Evolutionary conservation across 768 basidiomycete species (phyloP).

Genomic region (Mycena alexandri): DNA sequence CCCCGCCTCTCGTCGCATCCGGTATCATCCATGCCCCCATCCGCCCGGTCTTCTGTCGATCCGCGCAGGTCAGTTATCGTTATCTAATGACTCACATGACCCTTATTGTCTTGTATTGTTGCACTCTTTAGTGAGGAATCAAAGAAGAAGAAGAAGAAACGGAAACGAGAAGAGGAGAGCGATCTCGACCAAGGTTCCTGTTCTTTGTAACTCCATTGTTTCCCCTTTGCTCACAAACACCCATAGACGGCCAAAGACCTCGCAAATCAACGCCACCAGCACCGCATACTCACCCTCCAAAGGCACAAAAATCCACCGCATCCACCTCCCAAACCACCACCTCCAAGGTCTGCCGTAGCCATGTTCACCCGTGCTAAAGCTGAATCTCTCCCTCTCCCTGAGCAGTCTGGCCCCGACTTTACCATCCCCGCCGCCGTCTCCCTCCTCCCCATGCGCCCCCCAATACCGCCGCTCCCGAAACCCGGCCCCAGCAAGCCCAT

Average conservation of each 20-base stretch:
- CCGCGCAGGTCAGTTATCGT: constrained; percentile 66
- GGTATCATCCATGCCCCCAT: constrained; percentile 58
- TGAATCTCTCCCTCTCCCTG: not conserved
- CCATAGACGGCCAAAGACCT: constrained; percentile 63
- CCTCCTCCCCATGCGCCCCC: constrained; percentile 72
- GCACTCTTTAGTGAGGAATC: constrained; percentile 62
- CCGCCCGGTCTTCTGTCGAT: constrained; percentile 69
- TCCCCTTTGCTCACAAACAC: constrained; percentile 25
- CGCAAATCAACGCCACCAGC: constrained; percentile 72
- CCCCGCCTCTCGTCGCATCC: constrained; percentile 63
- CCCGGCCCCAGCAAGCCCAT: constrained; percentile 88
- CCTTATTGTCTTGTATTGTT: constrained; percentile 20
- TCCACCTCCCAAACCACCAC: constrained; percentile 59
- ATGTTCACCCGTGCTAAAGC: constrained; percentile 21
- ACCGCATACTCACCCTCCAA: constrained; percentile 58
- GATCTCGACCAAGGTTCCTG: constrained; percentile 64
- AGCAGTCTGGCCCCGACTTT: constrained; percentile 68
- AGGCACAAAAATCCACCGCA: constrained; percentile 67
- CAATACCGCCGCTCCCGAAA: constrained; percentile 70
- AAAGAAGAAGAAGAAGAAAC: constrained; percentile 89
- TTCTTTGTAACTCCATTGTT: constrained; percentile 20
- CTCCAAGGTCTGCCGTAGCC: constrained; percentile 59
- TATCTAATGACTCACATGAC: constrained; percentile 20
- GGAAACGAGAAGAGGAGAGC: constrained; percentile 81
- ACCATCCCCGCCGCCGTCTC: constrained; percentile 61